Base-by-base conservation (phyloP, 768 basidiomycete species). In the Sarcomyxa edulis region DNA sequence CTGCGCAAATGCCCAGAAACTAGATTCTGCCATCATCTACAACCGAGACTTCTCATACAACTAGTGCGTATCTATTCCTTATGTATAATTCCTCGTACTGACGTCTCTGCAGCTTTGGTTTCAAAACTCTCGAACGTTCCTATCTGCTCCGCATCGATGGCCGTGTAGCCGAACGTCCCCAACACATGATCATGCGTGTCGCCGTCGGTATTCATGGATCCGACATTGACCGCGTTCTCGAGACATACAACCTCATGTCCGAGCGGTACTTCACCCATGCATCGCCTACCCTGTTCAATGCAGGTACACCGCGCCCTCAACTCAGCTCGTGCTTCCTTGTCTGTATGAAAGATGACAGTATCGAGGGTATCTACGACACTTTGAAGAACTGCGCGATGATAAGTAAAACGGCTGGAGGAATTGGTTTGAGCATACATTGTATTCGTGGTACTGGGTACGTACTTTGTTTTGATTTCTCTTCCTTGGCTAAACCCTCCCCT, bases 101-200 rank as follows among this genome's bases (percentile, higher is more conserved):
- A 32, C 21, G 40, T 43, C 31, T 35, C 22, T 20, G 6, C 29
- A 90, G 87, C 66, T 99, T 99, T 54, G 96, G 96, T n/a, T 98
- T 98, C 80, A 99, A 99, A 64, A 99, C 96, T 3, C 81, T 99
- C 22, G 96, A 99, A 64, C 86, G 94, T 22, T 97, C 94, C 2
- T 99, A 99, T 62, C 80, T 98, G 5, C 82, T 99, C 28, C 83
- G 93, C 42, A 81, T 98, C 64, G 78, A 95, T 56, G 91, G 92
- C 28, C 87, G 88, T 43, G 90, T 95, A 32, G 94, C 93, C 28
- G 96, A 99, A 61, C 83, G 96, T 25, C 96, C 96, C 21, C 96
- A 98, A 53, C 96, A 98, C 61, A 89, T 98, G 80, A 84, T 98
- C 60, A 98, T 99, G 96, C 93, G 96, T 60, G 96, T 99, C 40